These are phyloP conservation scores for Penicillium sp. DNA, from an alignment of 2,329 filamentous ascomycete genomes.

Conservation along the genomic window DNA sequence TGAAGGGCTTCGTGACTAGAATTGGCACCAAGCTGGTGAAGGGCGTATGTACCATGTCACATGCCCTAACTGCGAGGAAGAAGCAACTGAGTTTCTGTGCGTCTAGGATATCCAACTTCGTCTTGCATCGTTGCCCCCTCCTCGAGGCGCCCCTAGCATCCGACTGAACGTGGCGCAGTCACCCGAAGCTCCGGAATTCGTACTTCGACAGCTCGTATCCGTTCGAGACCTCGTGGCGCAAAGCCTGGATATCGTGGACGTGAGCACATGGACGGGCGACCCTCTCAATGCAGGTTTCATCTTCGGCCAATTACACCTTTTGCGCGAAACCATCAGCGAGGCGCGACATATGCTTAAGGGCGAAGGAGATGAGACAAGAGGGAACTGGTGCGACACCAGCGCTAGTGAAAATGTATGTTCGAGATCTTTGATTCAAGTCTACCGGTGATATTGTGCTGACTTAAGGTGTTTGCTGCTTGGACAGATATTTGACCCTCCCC, in stretches of 20 bases:
- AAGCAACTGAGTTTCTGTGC: neutral
- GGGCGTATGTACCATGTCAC: slow-evolving; percentile 58
- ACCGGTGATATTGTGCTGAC: neutral
- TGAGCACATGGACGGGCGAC: slow-evolving; percentile 70
- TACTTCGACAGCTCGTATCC: slow-evolving; percentile 65
- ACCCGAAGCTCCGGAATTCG: slow-evolving; percentile 55
- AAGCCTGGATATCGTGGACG: slow-evolving; percentile 75
- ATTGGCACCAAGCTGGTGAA: slow-evolving; percentile 89
- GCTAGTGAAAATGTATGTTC: slow-evolving; percentile 55
- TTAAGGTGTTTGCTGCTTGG: neutral
- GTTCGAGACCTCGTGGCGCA: slow-evolving; percentile 76
- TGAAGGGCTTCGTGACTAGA: slow-evolving; percentile 89
- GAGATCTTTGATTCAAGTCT: slow-evolving; percentile 15
- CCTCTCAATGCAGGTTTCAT: slow-evolving; percentile 57
- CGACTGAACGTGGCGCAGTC: slow-evolving; percentile 52
- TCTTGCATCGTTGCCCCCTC: slow-evolving; percentile 53
- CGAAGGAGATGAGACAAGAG: slow-evolving; percentile 47
- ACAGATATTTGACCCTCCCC: slow-evolving; percentile 57
- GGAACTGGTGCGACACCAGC: slow-evolving; percentile 55
- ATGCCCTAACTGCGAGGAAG: neutral
- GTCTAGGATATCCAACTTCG: slow-evolving; percentile 69
- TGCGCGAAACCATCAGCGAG: slow-evolving; percentile 59
- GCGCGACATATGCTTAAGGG: slow-evolving; percentile 59
- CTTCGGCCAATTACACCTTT: slow-evolving; percentile 55
- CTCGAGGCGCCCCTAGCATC: slow-evolving; percentile 50